These are phyloP conservation scores for Abrus pulchellus DNA, from an alignment of 306 rosid genomes.

Conservation along the genomic window DNA sequence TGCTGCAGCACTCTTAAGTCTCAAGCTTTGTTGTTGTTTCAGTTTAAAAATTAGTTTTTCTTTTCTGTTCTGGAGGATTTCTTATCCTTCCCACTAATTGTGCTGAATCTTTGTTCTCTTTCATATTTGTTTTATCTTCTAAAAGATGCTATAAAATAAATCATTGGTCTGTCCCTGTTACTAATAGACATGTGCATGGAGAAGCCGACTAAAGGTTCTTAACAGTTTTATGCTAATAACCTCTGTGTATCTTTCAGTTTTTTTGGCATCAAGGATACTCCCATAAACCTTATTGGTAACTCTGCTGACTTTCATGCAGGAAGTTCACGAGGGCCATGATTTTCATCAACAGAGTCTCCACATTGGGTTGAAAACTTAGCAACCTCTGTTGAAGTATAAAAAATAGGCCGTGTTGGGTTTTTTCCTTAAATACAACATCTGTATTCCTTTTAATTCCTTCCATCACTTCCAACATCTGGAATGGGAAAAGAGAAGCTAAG, in stretches of 20 bases:
- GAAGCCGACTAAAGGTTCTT: constrained; percentile 22
- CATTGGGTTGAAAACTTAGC: constrained; percentile 26
- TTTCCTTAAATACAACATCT: constrained; percentile 14
- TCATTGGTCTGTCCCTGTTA: constrained; percentile 13
- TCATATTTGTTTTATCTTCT: constrained; percentile 27
- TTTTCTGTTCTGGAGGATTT: not conserved
- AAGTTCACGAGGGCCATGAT: constrained; percentile 22
- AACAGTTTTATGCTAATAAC: constrained; percentile 9
- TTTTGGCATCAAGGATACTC: constrained; percentile 2
- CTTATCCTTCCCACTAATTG: constrained; percentile 2
- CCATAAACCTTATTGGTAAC: constrained; percentile 4
- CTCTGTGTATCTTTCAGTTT: not conserved
- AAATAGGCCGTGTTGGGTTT: constrained; percentile 3
- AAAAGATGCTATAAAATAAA: constrained; percentile 14
- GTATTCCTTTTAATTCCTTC: not conserved
- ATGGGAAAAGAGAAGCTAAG: constrained; percentile 57
- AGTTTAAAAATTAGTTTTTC: not conserved
- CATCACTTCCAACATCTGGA: not conserved
- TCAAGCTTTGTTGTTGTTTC: constrained; percentile 6
- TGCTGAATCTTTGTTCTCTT: constrained; percentile 13
- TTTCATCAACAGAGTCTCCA: constrained; percentile 16
- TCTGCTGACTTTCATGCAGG: constrained; percentile 48
- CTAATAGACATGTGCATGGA: constrained; percentile 19
- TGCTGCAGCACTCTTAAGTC: not conserved
- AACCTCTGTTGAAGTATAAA: constrained; percentile 12